These are phyloP conservation scores for Elymus sibiricus DNA, from an alignment of 176 grass and related monocot species.

Conservation along the genomic window DNA sequence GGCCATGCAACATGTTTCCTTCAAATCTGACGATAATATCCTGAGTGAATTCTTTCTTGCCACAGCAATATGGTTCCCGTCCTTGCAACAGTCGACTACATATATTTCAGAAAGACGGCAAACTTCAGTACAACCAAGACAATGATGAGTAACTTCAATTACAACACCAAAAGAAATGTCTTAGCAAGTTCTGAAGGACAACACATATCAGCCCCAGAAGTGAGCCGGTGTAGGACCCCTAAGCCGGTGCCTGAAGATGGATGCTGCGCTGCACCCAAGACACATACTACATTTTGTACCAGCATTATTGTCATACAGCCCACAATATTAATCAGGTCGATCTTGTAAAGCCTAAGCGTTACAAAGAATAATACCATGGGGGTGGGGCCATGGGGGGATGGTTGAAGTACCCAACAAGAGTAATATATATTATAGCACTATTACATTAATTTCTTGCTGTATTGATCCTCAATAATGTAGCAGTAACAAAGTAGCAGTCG, in stretches of 20 bases:
- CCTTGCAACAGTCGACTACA: conserved; percentile 71
- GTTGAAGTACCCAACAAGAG: neutral
- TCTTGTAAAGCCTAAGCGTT: neutral
- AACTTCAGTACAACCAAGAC: conserved; percentile 34
- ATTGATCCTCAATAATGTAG: conserved; percentile 18
- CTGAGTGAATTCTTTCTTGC: conserved; percentile 54
- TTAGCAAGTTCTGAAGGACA: conserved; percentile 7
- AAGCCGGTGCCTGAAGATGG: neutral
- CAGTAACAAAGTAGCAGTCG: neutral
- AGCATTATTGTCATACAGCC: neutral
- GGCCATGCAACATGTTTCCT: conserved; percentile 62
- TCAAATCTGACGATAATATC: conserved; percentile 67
- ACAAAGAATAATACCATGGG: neutral
- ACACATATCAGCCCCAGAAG: neutral
- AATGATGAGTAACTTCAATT: conserved; percentile 25
- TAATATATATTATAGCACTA: neutral
- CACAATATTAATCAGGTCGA: neutral
- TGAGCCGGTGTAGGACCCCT: neutral
- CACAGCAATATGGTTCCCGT: conserved; percentile 71
- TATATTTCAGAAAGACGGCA: conserved; percentile 21
- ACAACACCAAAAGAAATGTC: neutral
- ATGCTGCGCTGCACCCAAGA: neutral
- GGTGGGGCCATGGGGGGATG: neutral
- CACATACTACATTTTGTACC: neutral
- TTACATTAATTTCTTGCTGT: neutral